Conservation (phyloP, 768 basidiomycete species). For the Epithele typhae region DNA sequence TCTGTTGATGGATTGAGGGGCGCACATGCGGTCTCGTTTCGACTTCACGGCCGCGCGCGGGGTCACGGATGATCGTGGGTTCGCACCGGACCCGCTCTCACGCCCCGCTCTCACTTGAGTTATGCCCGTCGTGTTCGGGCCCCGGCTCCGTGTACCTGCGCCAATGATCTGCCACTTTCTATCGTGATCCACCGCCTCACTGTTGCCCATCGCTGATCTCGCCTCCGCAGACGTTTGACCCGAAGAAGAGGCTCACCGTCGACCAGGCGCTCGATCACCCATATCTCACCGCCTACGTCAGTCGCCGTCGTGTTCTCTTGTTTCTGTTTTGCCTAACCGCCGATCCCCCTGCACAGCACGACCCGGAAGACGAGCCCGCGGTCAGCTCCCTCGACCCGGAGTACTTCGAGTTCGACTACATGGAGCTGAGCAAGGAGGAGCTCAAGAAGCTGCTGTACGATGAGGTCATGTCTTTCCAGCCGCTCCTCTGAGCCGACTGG, state of each 20-base stretch:
- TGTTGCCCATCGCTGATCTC: no score
- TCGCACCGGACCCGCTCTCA: no score
- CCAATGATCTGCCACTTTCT: no score
- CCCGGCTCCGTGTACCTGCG: no score
- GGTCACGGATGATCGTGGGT: neutral
- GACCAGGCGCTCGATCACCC: slow-evolving; percentile 82
- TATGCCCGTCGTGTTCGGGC: no score
- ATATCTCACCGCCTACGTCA: slow-evolving; percentile 72
- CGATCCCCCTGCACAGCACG: slow-evolving; percentile 45
- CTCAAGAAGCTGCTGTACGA: slow-evolving; percentile 79
- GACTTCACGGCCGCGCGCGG: neutral
- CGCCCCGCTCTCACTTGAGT: no score
- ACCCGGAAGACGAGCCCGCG: slow-evolving; percentile 85
- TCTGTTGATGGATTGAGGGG: neutral
- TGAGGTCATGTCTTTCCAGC: slow-evolving; percentile 75
- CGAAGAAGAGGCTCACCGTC: slow-evolving; percentile 79
- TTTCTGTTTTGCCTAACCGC: neutral
- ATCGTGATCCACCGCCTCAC: no score
- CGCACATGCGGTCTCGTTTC: no score
- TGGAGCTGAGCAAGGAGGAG: slow-evolving; percentile 66
- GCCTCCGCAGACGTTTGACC: slow-evolving; percentile 70
- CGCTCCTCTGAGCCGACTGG: slow-evolving; percentile 43
- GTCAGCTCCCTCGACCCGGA: slow-evolving; percentile 75
- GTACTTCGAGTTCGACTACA: slow-evolving; percentile 90
- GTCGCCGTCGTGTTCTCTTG: slow-evolving; percentile 19